phyloP scores from a whole-genome alignment of 768 basidiomycete species.

The Terana coerulea region DNA sequence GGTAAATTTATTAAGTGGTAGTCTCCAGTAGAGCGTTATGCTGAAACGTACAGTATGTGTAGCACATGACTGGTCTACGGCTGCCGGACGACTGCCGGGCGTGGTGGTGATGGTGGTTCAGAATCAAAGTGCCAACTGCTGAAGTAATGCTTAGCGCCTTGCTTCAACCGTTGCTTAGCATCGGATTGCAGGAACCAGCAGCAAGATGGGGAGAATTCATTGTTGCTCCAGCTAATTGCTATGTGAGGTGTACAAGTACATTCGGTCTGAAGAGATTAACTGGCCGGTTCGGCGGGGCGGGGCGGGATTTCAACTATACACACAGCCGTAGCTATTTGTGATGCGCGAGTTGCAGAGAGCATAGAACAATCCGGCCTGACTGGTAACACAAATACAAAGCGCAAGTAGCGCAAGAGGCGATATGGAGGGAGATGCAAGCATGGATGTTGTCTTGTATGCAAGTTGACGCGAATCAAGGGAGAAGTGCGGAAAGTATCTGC shows the following conservation, averaged over 20 bases:
- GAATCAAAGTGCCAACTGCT: no score
- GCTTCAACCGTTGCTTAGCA: no score
- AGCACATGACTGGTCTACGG: no score
- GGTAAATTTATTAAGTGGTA: no score
- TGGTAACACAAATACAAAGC: not conserved
- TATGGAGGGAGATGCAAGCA: constrained; percentile 3
- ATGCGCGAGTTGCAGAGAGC: not conserved
- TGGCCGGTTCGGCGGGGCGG: not conserved
- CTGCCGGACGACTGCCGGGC: no score
- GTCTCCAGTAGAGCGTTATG: no score
- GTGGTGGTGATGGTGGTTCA: no score
- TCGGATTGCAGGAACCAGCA: no score
- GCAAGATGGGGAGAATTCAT: no score
- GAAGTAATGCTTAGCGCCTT: no score
- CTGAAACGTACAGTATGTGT: no score
- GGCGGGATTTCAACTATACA: not conserved
- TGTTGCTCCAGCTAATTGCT: not conserved
- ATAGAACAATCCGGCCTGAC: not conserved
- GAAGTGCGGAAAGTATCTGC: not conserved
- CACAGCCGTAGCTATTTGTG: not conserved
- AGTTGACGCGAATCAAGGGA: not conserved
- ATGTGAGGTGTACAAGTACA: constrained; percentile 3
- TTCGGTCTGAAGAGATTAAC: not conserved
- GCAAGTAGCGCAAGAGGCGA: not conserved
- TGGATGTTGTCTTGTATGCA: not conserved